Base-by-base conservation (phyloP, 1,139 yeast genomes). In the Debaryomyces coudertii region DNA sequence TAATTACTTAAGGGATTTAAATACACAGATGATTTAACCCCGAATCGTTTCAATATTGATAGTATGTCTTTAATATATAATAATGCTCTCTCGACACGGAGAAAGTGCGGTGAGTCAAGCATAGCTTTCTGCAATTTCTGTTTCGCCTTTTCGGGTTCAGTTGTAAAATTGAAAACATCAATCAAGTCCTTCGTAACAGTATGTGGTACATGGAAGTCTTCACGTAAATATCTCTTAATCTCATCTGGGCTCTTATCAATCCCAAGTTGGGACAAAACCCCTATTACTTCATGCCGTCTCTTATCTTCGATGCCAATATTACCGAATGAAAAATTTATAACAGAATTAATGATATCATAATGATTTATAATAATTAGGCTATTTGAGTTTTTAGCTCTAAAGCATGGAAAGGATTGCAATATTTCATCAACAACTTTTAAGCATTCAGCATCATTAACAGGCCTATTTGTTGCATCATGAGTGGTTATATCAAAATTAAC, bases 401-500 rank as follows among this genome's bases (percentile, higher is more conserved):
- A 83, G 41, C 86, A 84, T 1, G 95, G 92, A 47, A 88, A 81
- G 1, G 76, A 60, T 4, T 74, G 66, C 2, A 87, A 65, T 5
- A 90, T 73, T 55, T 90, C 96, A 57, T 87, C 95, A 30, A 90
- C 75, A 1, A 90, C 87, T 55, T 87, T 87, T 42, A 93, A 70
- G 49, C 93, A 82, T 58, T 93, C 99, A 0, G 97, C 97, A 61
- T 93, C 98, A 54, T 85, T 77, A 43, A 79, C 74, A 7, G 76
- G 60, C 25, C 51, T 56, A 48, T 74, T 79, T 1, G 67, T 50
- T 0, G 77, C 58, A 36, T 80, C 81, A 25, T 72, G 68, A 0
- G 88, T 76, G 1, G 87, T 75, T 33, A 92, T 85, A 63, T 93
- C 98, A 65, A 92, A 92, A 55, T 87, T 93, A 36, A 90, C 82